A percentile compares a stretch with the other conserved stretches of the same genome.
These are phyloP conservation scores for Nelumbo lutea DNA, from an alignment of 164 flowering plant genomes.

Conservation along the genomic window DNA sequence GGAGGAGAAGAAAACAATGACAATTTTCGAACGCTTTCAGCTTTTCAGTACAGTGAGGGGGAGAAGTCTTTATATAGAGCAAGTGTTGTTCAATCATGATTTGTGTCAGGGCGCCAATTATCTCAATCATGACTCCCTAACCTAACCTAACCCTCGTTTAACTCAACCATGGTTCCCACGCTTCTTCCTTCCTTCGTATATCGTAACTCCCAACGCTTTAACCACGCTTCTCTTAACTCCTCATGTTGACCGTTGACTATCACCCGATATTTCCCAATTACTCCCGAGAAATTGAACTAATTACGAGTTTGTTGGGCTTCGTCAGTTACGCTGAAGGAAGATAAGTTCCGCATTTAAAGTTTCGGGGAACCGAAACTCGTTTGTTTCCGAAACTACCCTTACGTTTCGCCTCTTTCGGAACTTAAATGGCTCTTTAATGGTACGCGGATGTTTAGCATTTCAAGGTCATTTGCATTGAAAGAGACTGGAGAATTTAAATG, in stretches of 20 bases:
- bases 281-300: too few relatives aligned
- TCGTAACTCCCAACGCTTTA: too few relatives aligned
- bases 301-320: too few relatives aligned
- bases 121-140: slow-evolving; percentile 42
- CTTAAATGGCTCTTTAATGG: too few relatives aligned
- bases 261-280: too few relatives aligned
- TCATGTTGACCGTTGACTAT: neutral
- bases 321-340: neutral
- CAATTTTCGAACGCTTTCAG: neutral
- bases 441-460: too few relatives aligned
- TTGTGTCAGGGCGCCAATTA: slow-evolving; percentile 47
- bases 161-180: slow-evolving; percentile 5
- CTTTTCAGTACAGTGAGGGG: neutral
- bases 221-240: too few relatives aligned
- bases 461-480: too few relatives aligned
- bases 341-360: neutral
- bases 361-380: neutral
- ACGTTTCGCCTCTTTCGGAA: too few relatives aligned
- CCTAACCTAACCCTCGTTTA: neutral
- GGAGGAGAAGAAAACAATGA: neutral
- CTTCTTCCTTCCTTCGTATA: neutral
- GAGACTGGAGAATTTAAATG: too few relatives aligned
- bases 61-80: slow-evolving; percentile 28
- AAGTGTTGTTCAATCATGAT: slow-evolving; percentile 37
- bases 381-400: too few relatives aligned